Percentiles rank a stretch among this genome's conserved stretches.
These are phyloP conservation scores for Cryphonectria naterciae DNA, from an alignment of 2,329 filamentous ascomycete genomes.

Conservation along the genomic window DNA sequence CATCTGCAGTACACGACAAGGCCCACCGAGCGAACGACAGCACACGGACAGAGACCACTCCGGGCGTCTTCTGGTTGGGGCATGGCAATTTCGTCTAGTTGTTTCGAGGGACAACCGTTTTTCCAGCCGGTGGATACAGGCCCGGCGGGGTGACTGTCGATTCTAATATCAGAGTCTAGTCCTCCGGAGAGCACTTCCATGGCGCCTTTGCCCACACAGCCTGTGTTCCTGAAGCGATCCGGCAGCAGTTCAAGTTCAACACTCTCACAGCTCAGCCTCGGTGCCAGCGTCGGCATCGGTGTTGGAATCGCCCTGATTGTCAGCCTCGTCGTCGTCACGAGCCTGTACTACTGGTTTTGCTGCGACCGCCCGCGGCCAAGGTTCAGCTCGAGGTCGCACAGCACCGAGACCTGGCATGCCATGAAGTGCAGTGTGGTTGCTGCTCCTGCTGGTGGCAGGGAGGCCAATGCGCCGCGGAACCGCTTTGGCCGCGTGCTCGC, in stretches of 20 bases:
- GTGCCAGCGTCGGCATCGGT: conserved; percentile 18
- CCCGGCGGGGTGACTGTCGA: neutral
- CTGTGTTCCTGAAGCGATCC: conserved; percentile 6
- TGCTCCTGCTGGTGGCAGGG: neutral
- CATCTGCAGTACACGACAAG: conserved; percentile 11
- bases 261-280: conserved; percentile 13
- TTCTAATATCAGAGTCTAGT: conserved; percentile 1
- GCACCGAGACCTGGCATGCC: conserved; percentile 9
- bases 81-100: conserved; percentile 18
- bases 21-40: conserved; percentile 10
- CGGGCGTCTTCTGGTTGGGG: conserved; percentile 7
- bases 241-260: neutral
- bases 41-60: neutral
- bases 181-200: conserved; percentile 1
- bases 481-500: conserved; percentile 25
- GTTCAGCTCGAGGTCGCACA: neutral
- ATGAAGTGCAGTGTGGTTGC: conserved; percentile 17
- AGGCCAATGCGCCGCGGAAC: conserved; percentile 8
- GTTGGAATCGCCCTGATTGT: conserved; percentile 16
- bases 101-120: neutral
- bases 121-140: neutral
- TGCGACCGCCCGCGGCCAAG: conserved; percentile 6
- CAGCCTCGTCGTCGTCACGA: conserved; percentile 15
- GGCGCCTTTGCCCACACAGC: conserved; percentile 10
- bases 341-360: conserved; percentile 18